Percentiles rank a stretch among this genome's conserved stretches.
These are phyloP conservation scores for Agrostemma githago DNA, from an alignment of 148 eudicot genomes.

Conservation along the genomic window DNA sequence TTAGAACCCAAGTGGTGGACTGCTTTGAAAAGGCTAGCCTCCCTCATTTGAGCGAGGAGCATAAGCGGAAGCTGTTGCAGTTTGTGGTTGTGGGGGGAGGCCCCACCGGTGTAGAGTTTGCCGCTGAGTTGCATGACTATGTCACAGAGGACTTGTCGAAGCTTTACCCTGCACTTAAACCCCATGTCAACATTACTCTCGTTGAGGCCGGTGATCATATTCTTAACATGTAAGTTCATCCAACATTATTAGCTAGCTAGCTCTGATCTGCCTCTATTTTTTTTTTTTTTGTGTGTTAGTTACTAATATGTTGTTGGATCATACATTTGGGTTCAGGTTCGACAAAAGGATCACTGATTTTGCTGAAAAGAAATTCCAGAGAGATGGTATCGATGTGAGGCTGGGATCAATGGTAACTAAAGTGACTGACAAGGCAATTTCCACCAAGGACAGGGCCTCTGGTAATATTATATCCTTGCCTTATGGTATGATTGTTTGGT, in stretches of 20 bases:
- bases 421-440: constrained; percentile 40
- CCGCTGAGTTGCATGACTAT: constrained; percentile 63
- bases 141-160: constrained; percentile 48
- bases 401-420: constrained; percentile 43
- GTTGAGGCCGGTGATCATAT: constrained; percentile 67
- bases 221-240: constrained; percentile 48
- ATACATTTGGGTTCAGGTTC: constrained; percentile 34
- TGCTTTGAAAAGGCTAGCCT: constrained; percentile 68
- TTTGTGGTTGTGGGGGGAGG: constrained; percentile 73
- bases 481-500: constrained; percentile 69
- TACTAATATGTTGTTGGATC: background rate
- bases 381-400: constrained; percentile 58
- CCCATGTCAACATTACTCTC: constrained; percentile 44
- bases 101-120: constrained; percentile 70
- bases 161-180: constrained; percentile 48
- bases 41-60: constrained; percentile 47
- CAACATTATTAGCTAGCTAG: too few relatives aligned
- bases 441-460: constrained; percentile 31
- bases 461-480: constrained; percentile 41
- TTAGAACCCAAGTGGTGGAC: constrained; percentile 49
- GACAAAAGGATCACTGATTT: constrained; percentile 62
- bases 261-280: background rate
- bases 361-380: constrained; percentile 53
- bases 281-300: background rate
- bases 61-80: constrained; percentile 43